phyloP scores from a whole-genome alignment of 768 basidiomycete species.

The Suillus cothurnatus region DNA sequence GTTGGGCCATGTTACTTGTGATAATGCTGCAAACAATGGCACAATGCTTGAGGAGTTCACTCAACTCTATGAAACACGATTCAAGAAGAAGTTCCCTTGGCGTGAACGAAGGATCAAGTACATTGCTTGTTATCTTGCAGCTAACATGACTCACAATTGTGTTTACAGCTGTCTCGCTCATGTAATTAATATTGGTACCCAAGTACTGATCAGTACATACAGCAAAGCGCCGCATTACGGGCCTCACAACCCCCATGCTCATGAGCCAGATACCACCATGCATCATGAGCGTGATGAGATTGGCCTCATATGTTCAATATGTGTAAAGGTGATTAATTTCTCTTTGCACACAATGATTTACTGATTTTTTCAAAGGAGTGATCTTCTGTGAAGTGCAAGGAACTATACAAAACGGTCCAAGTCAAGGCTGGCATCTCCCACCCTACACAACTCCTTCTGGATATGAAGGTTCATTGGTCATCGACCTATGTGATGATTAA shows the following conservation, averaged over 20 bases:
- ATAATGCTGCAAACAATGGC: constrained; percentile 40
- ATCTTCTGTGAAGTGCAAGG: constrained; percentile 17
- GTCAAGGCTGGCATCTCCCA: background rate
- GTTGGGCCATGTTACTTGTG: constrained; percentile 35
- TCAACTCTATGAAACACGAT: background rate
- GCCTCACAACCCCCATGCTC: constrained; percentile 1
- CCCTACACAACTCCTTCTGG: constrained; percentile 23
- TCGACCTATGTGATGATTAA: constrained; percentile 33
- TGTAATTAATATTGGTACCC: constrained; percentile 37
- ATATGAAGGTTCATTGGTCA: constrained; percentile 36
- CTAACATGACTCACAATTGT: background rate
- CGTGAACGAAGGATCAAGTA: background rate
- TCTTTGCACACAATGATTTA: background rate
- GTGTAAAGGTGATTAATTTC: constrained; percentile 9
- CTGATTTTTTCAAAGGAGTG: constrained; percentile 16
- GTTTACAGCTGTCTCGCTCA: constrained; percentile 35
- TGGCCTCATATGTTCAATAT: constrained; percentile 21
- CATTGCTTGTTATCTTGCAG: background rate
- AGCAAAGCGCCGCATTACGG: background rate
- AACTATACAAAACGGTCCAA: constrained; percentile 27
- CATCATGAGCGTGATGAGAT: constrained; percentile 20
- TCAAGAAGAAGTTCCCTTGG: background rate
- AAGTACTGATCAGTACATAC: constrained; percentile 26
- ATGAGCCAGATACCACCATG: background rate
- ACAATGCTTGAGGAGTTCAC: constrained; percentile 37